Evolutionary conservation across 1,284 basidiomycete species (phyloP), one percentile per base, ranked within the genome.

Genomic region (Pholiota adiposa): DNA sequence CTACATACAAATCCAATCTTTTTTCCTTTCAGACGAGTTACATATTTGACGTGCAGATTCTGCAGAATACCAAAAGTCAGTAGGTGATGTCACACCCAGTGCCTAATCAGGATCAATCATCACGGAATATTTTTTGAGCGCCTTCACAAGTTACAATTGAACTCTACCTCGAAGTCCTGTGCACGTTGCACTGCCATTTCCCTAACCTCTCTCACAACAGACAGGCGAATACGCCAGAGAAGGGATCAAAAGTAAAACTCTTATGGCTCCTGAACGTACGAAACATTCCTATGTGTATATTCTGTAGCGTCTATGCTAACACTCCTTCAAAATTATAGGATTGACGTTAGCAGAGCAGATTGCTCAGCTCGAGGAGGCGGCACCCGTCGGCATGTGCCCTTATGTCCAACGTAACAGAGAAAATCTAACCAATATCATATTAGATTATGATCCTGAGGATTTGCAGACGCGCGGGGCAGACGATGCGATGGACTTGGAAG

Each of bases 381-480:
- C 86, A 21, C 91, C 92, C 63, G 74, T 79, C 53, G 89, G 92
- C 88, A 69, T 65, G 82, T 73, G 33, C 34, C 16, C 8, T 18
- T 34, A 21, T 18, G 14, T 14, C 18, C 36, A 41, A 2, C 4
- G 38, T 43, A 33, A 18, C 9, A 29, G 43, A 7, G 9, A 31
- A 23, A 51, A 27, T 58, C 60, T 23, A 36, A n/a, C 46, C 52
- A 34, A 65, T 53, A 48, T 63, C 58, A 58, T 27, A 46, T 56
- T 16, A 92, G 92, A 94, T 69, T 79, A 88, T 69, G 93, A 96
- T 73, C 90, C 89, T 8, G 94, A 96, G 71, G 86, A 89, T 65
- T 74, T 83, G 25, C 80, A 75, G 69, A 72, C 67, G 31, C 72
- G 69, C 51, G 72, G 67, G 12, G 65, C 67, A 43, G 74, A 73